These are phyloP conservation scores for Hypoxylon crocopeplum DNA, from an alignment of 495 filamentous ascomycete genomes.

Conservation along the genomic window DNA sequence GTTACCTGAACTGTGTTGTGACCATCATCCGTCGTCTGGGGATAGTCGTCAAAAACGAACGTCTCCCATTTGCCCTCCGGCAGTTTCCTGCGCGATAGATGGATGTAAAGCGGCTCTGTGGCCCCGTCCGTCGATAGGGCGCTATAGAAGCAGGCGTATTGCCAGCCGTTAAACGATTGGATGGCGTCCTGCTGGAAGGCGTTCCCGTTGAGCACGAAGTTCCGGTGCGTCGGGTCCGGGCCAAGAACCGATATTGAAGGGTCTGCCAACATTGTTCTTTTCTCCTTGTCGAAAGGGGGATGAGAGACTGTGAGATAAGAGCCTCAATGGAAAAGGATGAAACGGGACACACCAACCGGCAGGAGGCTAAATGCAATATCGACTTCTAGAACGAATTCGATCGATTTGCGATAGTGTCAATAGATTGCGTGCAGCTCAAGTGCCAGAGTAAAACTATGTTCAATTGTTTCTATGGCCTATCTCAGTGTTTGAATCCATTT, in stretches of 20 bases:
- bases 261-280: constrained; percentile 32
- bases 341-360: background rate
- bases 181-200: constrained; percentile 55
- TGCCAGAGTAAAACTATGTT: background rate
- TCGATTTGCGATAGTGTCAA: constrained; percentile 16
- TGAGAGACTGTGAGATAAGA: background rate
- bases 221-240: constrained; percentile 45
- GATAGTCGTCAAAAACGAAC: constrained; percentile 53
- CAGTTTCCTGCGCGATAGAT: constrained; percentile 51
- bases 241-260: constrained; percentile 44
- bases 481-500: background rate
- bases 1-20: constrained; percentile 57
- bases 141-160: constrained; percentile 56
- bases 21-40: constrained; percentile 55
- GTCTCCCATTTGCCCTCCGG: constrained; percentile 48
- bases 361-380: constrained; percentile 25
- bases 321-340: background rate
- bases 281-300: background rate
- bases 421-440: constrained; percentile 20
- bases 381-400: constrained; percentile 22
- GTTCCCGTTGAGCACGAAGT: constrained; percentile 49
- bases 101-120: constrained; percentile 49
- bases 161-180: constrained; percentile 48
- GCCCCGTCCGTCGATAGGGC: constrained; percentile 23
- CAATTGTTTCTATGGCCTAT: constrained; percentile 2